A percentile compares a stretch with the other conserved stretches of the same genome.
These are phyloP conservation scores for Cynanchum wilfordii DNA, from an alignment of 257 asterid genomes.

Conservation along the genomic window DNA sequence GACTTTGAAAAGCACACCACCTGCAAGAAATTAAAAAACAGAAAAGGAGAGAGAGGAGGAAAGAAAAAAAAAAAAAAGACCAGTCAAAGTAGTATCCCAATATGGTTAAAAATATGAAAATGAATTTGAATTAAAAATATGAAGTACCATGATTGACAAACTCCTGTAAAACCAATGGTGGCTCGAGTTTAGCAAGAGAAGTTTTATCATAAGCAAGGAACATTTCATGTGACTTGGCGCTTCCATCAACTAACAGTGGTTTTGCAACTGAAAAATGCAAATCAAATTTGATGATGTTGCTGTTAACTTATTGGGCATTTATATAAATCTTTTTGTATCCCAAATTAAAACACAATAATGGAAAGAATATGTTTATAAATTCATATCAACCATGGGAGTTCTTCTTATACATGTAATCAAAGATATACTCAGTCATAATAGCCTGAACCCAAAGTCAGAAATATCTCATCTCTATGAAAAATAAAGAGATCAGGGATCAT, in stretches of 20 bases:
- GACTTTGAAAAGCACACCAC: constrained; percentile 82
- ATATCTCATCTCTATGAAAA: background rate
- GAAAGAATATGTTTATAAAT: background rate
- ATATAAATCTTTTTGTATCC: background rate
- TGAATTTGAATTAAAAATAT: background rate
- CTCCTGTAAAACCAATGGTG: constrained; percentile 90
- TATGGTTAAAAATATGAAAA: background rate
- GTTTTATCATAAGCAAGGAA: constrained; percentile 70
- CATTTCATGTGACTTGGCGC: constrained; percentile 69
- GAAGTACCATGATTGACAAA: constrained; percentile 78
- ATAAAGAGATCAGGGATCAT: background rate
- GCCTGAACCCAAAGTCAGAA: no score
- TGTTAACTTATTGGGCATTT: background rate
- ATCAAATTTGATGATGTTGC: background rate
- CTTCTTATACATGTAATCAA: background rate
- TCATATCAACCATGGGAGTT: background rate
- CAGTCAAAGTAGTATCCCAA: background rate
- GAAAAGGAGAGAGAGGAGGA: background rate
- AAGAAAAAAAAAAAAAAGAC: no score
- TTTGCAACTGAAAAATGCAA: constrained; percentile 60
- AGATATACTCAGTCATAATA: background rate
- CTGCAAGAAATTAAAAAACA: constrained; percentile 29
- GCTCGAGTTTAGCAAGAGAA: constrained; percentile 68
- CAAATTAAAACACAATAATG: background rate
- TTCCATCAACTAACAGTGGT: constrained; percentile 52